A percentile compares a stretch with the other conserved stretches of the same genome.
Conservation (phyloP, 371 early-diverging fungal species). For the Batkoa obscura region DNA sequence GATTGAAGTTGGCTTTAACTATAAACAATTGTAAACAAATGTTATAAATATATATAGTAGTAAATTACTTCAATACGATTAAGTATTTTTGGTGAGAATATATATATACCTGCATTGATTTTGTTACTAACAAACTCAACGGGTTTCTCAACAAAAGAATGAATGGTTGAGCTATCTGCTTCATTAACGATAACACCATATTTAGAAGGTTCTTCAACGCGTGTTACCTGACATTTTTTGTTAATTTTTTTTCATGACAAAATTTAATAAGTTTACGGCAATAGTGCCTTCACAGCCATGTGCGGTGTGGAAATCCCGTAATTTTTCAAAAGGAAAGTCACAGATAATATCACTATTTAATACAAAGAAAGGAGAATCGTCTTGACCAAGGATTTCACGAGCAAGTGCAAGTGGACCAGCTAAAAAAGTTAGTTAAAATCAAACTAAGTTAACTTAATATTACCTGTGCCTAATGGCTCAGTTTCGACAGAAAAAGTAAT, state of each 20-base stretch:
- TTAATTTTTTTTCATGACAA: too few relatives aligned
- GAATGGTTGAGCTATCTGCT: constrained; percentile 44
- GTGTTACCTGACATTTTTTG: constrained; percentile 43
- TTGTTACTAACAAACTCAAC: constrained; percentile 80
- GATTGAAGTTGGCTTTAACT: constrained; percentile 84
- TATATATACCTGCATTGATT: constrained; percentile 99
- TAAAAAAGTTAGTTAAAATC: constrained; percentile 5
- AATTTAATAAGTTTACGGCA: constrained; percentile 25
- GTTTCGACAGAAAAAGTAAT: constrained; percentile 96
- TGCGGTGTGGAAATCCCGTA: constrained; percentile 64
- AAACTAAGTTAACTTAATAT: not conserved
- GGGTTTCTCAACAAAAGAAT: constrained; percentile 98
- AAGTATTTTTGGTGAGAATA: constrained; percentile 81
- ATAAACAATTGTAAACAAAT: not conserved
- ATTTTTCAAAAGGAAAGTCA: constrained; percentile 84
- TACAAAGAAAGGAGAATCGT: constrained; percentile 91
- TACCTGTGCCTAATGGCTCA: constrained; percentile 87
- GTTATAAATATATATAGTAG: not conserved
- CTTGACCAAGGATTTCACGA: constrained; percentile 69
- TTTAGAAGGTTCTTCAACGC: constrained; percentile 94
- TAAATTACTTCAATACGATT: constrained; percentile 62
- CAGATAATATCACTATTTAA: constrained; percentile 98
- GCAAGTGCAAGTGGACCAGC: constrained; percentile 95
- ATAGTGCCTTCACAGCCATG: constrained; percentile 90
- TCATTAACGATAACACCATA: constrained; percentile 92